These are phyloP conservation scores for Multifurca ochricompacta DNA, from an alignment of 768 basidiomycete genomes.

Conservation along the genomic window DNA sequence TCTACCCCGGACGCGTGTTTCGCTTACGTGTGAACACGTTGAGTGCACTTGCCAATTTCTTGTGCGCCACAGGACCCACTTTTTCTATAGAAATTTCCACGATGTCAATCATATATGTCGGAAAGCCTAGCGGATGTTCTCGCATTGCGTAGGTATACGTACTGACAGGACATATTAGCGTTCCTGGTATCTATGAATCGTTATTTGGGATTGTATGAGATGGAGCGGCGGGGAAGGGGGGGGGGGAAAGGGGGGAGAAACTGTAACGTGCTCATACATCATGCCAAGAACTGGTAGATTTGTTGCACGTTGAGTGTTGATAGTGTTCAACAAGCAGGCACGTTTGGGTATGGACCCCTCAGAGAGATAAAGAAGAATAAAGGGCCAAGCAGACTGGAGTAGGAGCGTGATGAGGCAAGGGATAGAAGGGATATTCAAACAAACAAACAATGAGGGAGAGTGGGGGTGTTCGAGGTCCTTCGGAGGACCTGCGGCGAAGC, in stretches of 20 bases:
- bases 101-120: slow-evolving; percentile 6
- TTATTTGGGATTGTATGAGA: not conserved
- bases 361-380: too few species aligned
- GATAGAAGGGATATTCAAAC: not conserved
- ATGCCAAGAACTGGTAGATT: too few species aligned
- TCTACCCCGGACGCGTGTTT: not conserved
- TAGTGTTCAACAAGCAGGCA: too few species aligned
- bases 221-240: not conserved
- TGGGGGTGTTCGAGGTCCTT: slow-evolving; percentile 16
- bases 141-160: slow-evolving; percentile 3
- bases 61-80: slow-evolving; percentile 4
- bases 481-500: slow-evolving; percentile 5
- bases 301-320: too few species aligned
- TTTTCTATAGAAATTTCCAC: slow-evolving; percentile 11
- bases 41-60: not conserved
- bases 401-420: slow-evolving; percentile 1
- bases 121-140: not conserved
- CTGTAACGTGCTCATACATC: too few species aligned
- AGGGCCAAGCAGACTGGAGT: not conserved
- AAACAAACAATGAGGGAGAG: not conserved
- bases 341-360: too few species aligned
- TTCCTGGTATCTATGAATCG: not conserved
- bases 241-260: not conserved
- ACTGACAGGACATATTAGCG: not conserved
- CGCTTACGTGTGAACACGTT: slow-evolving; percentile 2